Evolutionary conservation across 2,329 filamentous ascomycete species (phyloP).

Genomic region (Penicillium vulpinum): DNA sequence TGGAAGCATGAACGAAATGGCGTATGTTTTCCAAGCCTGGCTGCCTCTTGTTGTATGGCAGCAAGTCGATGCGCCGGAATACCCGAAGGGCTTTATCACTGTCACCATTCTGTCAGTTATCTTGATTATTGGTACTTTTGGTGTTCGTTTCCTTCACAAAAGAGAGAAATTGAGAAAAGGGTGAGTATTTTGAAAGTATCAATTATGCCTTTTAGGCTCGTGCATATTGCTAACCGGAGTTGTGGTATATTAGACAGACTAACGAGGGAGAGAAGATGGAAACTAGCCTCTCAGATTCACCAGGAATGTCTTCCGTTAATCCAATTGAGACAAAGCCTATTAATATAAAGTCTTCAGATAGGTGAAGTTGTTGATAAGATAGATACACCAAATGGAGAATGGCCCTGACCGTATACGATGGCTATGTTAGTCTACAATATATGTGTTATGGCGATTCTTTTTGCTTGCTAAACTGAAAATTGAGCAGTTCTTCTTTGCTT

Average conservation of each 20-base stretch:
- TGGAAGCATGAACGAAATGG: constrained; percentile 67
- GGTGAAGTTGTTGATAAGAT: neutral
- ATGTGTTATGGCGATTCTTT: neutral
- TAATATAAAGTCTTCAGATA: constrained; percentile 5
- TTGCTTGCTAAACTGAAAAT: neutral
- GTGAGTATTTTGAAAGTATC: constrained; percentile 1
- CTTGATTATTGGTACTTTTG: constrained; percentile 54
- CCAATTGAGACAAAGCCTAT: neutral
- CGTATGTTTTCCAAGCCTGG: constrained; percentile 70
- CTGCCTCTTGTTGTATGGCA: constrained; percentile 67
- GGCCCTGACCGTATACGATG: neutral
- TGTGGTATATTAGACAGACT: neutral
- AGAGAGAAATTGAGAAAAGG: constrained; percentile 1
- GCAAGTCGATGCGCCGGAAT: constrained; percentile 61
- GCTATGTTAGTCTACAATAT: neutral
- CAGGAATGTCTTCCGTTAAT: neutral
- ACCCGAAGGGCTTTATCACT: constrained; percentile 61
- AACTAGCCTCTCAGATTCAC: constrained; percentile 2
- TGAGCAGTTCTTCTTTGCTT: neutral
- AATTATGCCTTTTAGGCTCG: neutral
- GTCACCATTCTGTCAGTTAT: constrained; percentile 51
- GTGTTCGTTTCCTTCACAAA: constrained; percentile 34
- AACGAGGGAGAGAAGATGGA: neutral
- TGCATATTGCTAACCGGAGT: neutral
- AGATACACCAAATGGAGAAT: neutral